Percentiles rank a stretch among this genome's conserved stretches.
Conservation (phyloP, 805 yeast species). For the Schizosaccharomyces octosporus region DNA sequence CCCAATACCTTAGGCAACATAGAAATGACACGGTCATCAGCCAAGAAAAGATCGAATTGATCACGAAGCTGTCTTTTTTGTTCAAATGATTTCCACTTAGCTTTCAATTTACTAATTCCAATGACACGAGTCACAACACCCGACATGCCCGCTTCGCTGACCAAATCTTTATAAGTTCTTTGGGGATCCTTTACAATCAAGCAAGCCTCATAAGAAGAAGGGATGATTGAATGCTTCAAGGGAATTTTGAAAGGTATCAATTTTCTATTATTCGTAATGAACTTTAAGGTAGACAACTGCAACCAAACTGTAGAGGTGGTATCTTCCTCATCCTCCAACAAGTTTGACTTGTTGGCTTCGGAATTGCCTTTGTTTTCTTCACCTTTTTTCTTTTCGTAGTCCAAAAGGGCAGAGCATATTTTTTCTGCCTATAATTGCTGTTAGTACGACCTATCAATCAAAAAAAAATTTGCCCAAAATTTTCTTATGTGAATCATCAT, state of each 20-base stretch:
- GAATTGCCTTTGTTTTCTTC: background rate
- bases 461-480: background rate
- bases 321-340: background rate
- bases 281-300: background rate
- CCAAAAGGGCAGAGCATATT: background rate
- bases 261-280: background rate
- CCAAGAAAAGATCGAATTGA: conserved; percentile 51
- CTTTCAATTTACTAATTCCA: conserved; percentile 51
- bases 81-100: conserved; percentile 70
- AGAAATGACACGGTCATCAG: conserved; percentile 62
- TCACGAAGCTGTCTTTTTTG: conserved; percentile 50
- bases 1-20: conserved; percentile 68
- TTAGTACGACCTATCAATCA: background rate
- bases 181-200: conserved; percentile 47
- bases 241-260: background rate
- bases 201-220: conserved; percentile 16
- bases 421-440: background rate
- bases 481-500: background rate
- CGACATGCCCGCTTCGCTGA: conserved; percentile 9
- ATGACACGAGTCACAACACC: conserved; percentile 25
- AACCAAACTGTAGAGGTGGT: background rate
- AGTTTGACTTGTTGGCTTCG: background rate
- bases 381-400: background rate
- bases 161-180: conserved; percentile 17
- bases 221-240: background rate